phyloP scores from a whole-genome alignment of 257 asterid genomes.

The Sherardia arvensis region DNA sequence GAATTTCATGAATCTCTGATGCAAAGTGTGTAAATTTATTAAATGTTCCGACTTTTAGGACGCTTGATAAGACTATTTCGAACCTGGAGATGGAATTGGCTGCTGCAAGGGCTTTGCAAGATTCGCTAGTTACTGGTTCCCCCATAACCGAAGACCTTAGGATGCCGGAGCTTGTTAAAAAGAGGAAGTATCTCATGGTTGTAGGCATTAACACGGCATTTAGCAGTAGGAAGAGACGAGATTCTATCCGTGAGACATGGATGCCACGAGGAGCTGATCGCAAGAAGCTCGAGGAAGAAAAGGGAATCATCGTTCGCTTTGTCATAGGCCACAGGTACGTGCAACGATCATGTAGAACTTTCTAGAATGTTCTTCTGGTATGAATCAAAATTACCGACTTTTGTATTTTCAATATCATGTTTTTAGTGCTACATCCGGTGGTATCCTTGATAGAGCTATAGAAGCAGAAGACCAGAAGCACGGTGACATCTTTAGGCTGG shows the following conservation, averaged over 20 bases:
- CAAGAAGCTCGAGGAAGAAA: conserved; percentile 57
- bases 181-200: conserved; percentile 74
- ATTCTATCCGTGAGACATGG: conserved; percentile 90
- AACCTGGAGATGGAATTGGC: conserved; percentile 87
- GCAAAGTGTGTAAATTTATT: conserved; percentile 2
- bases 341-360: background rate
- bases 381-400: too few species aligned
- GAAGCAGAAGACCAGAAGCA: conserved; percentile 85
- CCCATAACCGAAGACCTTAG: conserved; percentile 68
- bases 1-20: background rate
- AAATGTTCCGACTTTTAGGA: conserved; percentile 33
- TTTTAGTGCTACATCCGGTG: conserved; percentile 75
- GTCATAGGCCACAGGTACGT: conserved; percentile 56
- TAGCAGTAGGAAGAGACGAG: conserved; percentile 88
- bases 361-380: background rate
- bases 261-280: conserved; percentile 60
- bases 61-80: conserved; percentile 71
- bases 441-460: conserved; percentile 87
- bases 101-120: conserved; percentile 79
- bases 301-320: conserved; percentile 46
- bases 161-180: conserved; percentile 53
- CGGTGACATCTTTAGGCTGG: conserved; percentile 83
- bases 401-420: conserved; percentile 7
- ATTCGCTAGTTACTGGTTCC: conserved; percentile 69
- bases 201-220: conserved; percentile 80